Conservation (phyloP, 192 early-diverging fungal species). For the Physocladia obscura region DNA sequence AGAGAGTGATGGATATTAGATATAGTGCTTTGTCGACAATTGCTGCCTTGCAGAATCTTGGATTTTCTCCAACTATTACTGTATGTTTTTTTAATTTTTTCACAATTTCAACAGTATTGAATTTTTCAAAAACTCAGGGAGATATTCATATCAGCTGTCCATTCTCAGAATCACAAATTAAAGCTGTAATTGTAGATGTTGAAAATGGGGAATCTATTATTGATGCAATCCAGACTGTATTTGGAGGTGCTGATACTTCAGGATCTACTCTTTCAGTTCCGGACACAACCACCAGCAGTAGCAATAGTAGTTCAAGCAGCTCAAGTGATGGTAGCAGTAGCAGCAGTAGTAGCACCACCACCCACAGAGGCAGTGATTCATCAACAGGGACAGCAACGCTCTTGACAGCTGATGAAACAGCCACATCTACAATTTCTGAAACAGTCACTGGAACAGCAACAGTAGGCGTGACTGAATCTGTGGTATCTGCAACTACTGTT, state of each 20-base stretch:
- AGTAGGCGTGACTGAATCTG: background rate
- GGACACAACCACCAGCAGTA: background rate
- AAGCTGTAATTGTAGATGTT: conserved; percentile 12
- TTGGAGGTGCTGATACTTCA: background rate
- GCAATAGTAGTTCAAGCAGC: background rate
- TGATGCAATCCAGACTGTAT: background rate
- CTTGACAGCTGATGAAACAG: background rate
- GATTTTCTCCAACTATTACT: background rate
- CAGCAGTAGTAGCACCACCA: background rate
- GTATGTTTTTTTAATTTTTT: background rate
- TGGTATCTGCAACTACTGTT: background rate
- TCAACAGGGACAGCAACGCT: background rate
- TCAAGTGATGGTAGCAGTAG: background rate
- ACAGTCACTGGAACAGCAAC: background rate
- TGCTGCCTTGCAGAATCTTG: background rate
- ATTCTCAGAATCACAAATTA: conserved; percentile 4
- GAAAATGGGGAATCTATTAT: background rate
- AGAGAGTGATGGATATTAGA: background rate
- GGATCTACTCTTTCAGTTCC: background rate
- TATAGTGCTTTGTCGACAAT: conserved; percentile 13
- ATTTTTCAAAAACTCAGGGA: background rate
- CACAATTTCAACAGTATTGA: background rate
- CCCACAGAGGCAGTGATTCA: background rate
- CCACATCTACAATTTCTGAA: background rate
- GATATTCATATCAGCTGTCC: conserved; percentile 14